These are phyloP conservation scores for Ophiocordyceps sinensis DNA, from an alignment of 2,329 filamentous ascomycete genomes.

Conservation along the genomic window DNA sequence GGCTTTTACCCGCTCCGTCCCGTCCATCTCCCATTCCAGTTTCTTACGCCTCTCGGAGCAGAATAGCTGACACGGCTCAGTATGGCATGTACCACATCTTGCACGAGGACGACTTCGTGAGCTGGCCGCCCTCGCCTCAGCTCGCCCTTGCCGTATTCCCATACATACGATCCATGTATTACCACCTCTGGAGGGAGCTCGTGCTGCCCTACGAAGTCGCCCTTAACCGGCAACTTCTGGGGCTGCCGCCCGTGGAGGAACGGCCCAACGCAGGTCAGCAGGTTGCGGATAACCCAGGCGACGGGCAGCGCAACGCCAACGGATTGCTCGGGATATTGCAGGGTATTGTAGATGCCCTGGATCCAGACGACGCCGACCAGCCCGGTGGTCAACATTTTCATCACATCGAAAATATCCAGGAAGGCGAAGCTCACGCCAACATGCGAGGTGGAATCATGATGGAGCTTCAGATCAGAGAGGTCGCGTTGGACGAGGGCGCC, in stretches of 20 bases:
- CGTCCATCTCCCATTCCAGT: neutral
- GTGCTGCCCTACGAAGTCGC: slow-evolving; percentile 31
- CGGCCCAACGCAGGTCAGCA: slow-evolving; percentile 7
- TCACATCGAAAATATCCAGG: slow-evolving; percentile 1
- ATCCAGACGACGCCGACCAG: slow-evolving; percentile 17
- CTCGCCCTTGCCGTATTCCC: slow-evolving; percentile 37
- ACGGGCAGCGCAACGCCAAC: slow-evolving; percentile 9
- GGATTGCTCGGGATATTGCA: slow-evolving; percentile 21
- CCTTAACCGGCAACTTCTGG: slow-evolving; percentile 32
- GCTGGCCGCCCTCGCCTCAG: slow-evolving; percentile 39
- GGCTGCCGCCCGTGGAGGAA: slow-evolving; percentile 18
- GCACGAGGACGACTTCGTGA: slow-evolving; percentile 27
- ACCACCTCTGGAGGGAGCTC: slow-evolving; percentile 29
- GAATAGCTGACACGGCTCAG: slow-evolving; percentile 15
- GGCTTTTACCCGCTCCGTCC: neutral
- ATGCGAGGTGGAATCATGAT: neutral
- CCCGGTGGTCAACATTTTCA: slow-evolving; percentile 6
- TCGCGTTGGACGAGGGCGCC: neutral
- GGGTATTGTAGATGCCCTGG: slow-evolving; percentile 20
- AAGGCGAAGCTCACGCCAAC: slow-evolving; percentile 8
- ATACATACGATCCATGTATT: slow-evolving; percentile 28
- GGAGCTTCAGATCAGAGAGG: neutral
- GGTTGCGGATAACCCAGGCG: slow-evolving; percentile 6
- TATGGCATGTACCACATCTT: slow-evolving; percentile 31
- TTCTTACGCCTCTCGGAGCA: neutral